A percentile compares a stretch with the other conserved stretches of the same genome.
Conservation (phyloP, 805 yeast species). For the Yamadazyma nakazawae region DNA sequence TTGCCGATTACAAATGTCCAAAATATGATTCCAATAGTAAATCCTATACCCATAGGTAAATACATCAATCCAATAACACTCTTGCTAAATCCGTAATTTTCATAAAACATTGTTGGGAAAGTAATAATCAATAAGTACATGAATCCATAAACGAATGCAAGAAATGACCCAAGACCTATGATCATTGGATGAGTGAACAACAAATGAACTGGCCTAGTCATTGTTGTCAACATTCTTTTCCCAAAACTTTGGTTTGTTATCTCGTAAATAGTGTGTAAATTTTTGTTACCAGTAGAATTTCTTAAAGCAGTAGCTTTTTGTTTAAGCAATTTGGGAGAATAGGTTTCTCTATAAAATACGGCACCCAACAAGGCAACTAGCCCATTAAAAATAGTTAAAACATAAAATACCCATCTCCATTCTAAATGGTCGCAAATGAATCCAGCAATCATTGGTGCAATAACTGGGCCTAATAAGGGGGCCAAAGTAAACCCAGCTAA, state of each 20-base stretch:
- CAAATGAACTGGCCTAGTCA: constrained; percentile 53
- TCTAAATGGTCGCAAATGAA: constrained; percentile 47
- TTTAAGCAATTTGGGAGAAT: constrained; percentile 50
- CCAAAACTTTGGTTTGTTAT: constrained; percentile 44
- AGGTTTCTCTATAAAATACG: constrained; percentile 55
- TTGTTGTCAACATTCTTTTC: constrained; percentile 41
- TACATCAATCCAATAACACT: constrained; percentile 60
- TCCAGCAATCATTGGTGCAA: constrained; percentile 60
- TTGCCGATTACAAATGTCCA: constrained; percentile 46
- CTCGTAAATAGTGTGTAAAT: constrained; percentile 60
- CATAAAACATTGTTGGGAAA: constrained; percentile 52
- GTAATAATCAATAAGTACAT: constrained; percentile 61
- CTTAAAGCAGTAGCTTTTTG: constrained; percentile 47
- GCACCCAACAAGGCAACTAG: constrained; percentile 41
- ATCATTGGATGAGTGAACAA: constrained; percentile 61
- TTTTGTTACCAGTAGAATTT: constrained; percentile 51
- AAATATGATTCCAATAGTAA: constrained; percentile 44
- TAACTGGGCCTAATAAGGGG: constrained; percentile 67
- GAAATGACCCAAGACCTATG: constrained; percentile 56
- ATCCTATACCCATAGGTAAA: constrained; percentile 55
- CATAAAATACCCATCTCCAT: constrained; percentile 72
- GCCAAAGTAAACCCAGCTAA: constrained; percentile 54
- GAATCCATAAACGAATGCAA: constrained; percentile 67
- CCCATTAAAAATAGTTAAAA: constrained; percentile 58
- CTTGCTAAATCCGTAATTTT: constrained; percentile 42